A percentile compares a stretch with the other conserved stretches of the same genome.
Evolutionary conservation across 345 rosid species (phyloP).

Genomic region (Eucalyptus paniculata): DNA sequence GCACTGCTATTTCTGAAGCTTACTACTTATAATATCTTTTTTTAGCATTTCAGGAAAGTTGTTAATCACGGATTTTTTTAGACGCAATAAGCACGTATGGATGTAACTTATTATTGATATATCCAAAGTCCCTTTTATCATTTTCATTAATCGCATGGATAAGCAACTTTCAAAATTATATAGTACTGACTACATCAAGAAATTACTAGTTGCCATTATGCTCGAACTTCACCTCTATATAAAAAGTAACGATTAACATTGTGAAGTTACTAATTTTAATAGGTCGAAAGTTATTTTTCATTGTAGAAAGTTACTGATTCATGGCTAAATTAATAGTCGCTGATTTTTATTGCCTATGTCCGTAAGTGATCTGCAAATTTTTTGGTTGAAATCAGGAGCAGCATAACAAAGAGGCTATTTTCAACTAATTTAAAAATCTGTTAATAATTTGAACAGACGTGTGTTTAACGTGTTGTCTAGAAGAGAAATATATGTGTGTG

Average conservation of each 20-base stretch:
- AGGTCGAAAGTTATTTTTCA: background rate
- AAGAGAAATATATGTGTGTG: too few species aligned
- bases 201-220: background rate
- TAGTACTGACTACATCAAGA: accelerated
- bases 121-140: background rate
- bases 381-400: background rate
- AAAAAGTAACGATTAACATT: too few species aligned
- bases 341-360: accelerated
- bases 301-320: background rate
- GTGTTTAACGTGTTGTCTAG: too few species aligned
- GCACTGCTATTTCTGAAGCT: background rate
- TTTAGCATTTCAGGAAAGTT: background rate
- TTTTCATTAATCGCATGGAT: background rate
- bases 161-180: background rate
- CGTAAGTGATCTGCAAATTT: background rate
- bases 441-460: accelerated
- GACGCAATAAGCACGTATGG: accelerated
- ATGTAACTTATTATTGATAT: background rate
- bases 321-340: too few species aligned
- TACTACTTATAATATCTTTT: background rate
- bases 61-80: background rate
- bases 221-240: accelerated
- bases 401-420: too few species aligned
- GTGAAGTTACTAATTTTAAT: background rate
- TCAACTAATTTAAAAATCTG: too few species aligned